These are phyloP conservation scores for Fusarium coicis DNA, from an alignment of 2,329 filamentous ascomycete species.

Conservation along the genomic window DNA sequence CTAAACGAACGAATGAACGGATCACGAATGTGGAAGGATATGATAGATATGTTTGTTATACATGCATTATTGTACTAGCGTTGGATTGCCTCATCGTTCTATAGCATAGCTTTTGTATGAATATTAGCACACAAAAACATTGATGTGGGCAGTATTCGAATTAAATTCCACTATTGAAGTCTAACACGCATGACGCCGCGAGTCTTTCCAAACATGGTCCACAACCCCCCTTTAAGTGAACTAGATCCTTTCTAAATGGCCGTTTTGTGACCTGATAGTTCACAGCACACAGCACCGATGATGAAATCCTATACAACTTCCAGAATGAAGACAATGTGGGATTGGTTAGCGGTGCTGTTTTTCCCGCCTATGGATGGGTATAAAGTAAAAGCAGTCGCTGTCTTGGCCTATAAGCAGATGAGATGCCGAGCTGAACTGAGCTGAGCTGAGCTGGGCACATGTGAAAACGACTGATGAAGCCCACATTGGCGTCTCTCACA, in stretches of 20 bases:
- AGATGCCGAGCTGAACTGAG: not conserved
- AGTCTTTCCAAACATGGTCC: not conserved
- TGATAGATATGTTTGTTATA: constrained; percentile 6
- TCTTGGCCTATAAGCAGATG: constrained; percentile 3
- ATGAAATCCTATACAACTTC: not conserved
- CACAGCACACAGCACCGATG: not conserved
- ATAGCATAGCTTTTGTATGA: constrained; percentile 22
- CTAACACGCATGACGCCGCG: not conserved
- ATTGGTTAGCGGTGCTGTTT: constrained; percentile 20
- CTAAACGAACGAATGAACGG: constrained; percentile 3
- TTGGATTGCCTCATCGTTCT: constrained; percentile 16
- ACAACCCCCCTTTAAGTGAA: constrained; percentile 1
- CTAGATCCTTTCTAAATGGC: not conserved
- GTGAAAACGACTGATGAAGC: constrained; percentile 7
- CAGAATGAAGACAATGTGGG: constrained; percentile 1
- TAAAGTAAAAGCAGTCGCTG: constrained; percentile 9
- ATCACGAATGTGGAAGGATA: constrained; percentile 5
- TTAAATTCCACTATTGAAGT: not conserved
- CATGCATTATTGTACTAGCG: constrained; percentile 30
- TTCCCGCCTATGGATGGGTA: constrained; percentile 26
- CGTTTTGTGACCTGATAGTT: constrained; percentile 1
- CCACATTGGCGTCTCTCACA: constrained; percentile 12
- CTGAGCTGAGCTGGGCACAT: not conserved
- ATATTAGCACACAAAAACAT: constrained; percentile 17
- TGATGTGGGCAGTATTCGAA: not conserved